A percentile compares a stretch with the other conserved stretches of the same genome.
Evolutionary conservation across 257 asterid species (phyloP).

Genomic region (Sherardia arvensis): DNA sequence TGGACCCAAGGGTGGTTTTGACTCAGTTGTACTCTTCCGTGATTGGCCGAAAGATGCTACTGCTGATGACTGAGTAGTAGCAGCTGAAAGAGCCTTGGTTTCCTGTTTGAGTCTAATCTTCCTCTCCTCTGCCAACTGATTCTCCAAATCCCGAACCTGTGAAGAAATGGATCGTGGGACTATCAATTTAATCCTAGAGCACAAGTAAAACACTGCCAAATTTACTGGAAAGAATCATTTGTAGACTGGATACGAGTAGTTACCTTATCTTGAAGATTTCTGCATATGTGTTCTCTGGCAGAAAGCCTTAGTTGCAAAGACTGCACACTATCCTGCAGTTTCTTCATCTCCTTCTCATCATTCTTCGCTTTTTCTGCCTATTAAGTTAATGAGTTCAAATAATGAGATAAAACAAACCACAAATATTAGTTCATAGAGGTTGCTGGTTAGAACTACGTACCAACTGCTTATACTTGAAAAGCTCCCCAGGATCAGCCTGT

Average conservation of each 20-base stretch:
- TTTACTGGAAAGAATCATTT: background rate
- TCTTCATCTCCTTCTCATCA: slow-evolving; percentile 82
- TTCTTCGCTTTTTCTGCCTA: slow-evolving; percentile 87
- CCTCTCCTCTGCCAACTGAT: slow-evolving; percentile 79
- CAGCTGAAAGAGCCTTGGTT: slow-evolving; percentile 59
- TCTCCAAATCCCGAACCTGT: slow-evolving; percentile 80
- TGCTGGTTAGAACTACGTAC: slow-evolving; percentile 32
- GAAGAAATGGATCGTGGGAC: background rate
- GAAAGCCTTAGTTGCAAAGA: slow-evolving; percentile 63
- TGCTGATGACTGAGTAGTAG: slow-evolving; percentile 34
- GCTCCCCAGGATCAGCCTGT: slow-evolving; percentile 61
- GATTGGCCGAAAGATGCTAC: slow-evolving; percentile 33
- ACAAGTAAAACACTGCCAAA: background rate
- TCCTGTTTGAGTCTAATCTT: slow-evolving; percentile 70
- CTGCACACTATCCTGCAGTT: slow-evolving; percentile 77
- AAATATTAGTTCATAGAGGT: background rate
- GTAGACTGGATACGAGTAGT: background rate
- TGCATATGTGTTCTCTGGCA: slow-evolving; percentile 70
- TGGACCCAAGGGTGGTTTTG: slow-evolving; percentile 82
- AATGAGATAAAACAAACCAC: slow-evolving; percentile 10
- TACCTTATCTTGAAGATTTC: slow-evolving; percentile 89
- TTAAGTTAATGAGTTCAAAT: slow-evolving; percentile 24
- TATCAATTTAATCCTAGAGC: background rate
- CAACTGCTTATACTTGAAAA: slow-evolving; percentile 71
- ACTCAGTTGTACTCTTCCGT: slow-evolving; percentile 38